A percentile compares a stretch with the other conserved stretches of the same genome.
phyloP scores from a whole-genome alignment of 169 alveolate genomes.

The Babesia ovata region DNA sequence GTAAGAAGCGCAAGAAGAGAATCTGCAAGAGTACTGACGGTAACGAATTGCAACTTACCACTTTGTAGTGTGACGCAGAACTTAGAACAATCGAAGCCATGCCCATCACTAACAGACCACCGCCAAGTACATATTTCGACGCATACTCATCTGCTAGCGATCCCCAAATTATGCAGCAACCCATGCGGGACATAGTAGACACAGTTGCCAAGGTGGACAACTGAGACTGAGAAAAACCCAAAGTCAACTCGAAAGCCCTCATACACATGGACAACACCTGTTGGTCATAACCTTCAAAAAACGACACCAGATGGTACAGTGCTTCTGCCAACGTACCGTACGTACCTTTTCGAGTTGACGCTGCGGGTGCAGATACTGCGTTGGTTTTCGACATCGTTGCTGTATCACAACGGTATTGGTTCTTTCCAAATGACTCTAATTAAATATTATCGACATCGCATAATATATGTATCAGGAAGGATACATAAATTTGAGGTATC shows the following conservation, averaged over 20 bases:
- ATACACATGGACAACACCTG: conserved; percentile 45
- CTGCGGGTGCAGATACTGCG: too few species aligned
- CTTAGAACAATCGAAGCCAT: conserved; percentile 80
- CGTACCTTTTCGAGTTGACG: neutral
- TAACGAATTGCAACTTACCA: conserved; percentile 18
- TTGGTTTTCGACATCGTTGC: too few species aligned
- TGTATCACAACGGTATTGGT: too few species aligned
- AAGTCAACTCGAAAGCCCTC: conserved; percentile 87
- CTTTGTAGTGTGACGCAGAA: conserved; percentile 17
- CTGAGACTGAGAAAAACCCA: conserved; percentile 81
- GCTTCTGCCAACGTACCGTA: neutral
- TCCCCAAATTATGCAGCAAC: conserved; percentile 89
- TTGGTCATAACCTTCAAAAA: conserved; percentile 21
- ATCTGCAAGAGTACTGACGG: conserved; percentile 8
- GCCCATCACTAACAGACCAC: conserved; percentile 86
- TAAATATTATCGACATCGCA: too few species aligned
- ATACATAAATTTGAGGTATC: too few species aligned
- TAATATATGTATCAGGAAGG: too few species aligned
- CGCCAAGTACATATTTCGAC: conserved; percentile 80
- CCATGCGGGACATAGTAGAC: conserved; percentile 83
- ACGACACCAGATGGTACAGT: conserved; percentile 8
- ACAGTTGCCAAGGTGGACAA: conserved; percentile 82
- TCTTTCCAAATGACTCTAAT: too few species aligned
- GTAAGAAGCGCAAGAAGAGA: conserved; percentile 28
- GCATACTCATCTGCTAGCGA: conserved; percentile 83